Evolutionary conservation across 2,329 filamentous ascomycete species (phyloP).

Genomic region (Drechmeria coniospora): DNA sequence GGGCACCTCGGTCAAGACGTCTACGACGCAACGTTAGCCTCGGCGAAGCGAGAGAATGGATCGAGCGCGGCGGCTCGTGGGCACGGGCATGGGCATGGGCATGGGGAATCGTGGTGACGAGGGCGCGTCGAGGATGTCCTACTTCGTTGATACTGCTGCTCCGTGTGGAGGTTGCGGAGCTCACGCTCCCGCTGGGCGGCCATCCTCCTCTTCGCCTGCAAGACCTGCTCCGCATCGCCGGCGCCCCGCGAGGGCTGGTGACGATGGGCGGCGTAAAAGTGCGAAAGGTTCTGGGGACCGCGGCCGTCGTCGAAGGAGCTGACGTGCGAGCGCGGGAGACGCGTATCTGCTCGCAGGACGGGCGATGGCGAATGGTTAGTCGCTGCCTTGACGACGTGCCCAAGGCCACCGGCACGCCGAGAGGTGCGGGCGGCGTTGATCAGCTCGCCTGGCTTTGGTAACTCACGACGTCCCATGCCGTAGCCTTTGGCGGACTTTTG

Average conservation of each 20-base stretch:
- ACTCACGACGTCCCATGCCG: conserved; percentile 60
- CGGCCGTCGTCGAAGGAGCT: conserved; percentile 67
- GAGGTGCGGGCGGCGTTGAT: background rate
- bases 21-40: conserved; percentile 29
- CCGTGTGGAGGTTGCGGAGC: conserved; percentile 98
- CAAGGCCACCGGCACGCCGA: conserved; percentile 5
- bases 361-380: conserved; percentile 5
- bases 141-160: conserved; percentile 99
- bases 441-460: conserved; percentile 2
- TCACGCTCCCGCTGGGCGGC: conserved; percentile 97
- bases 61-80: conserved; percentile 1
- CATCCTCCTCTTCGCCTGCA: conserved; percentile 98
- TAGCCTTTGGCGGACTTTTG: conserved; percentile 95
- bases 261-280: conserved; percentile 86
- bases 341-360: conserved; percentile 43
- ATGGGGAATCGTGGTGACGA: conserved; percentile 3
- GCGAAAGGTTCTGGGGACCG: conserved; percentile 62
- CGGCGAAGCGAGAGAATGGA: conserved; percentile 8
- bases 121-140: conserved; percentile 52
- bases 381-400: conserved; percentile 3
- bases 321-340: conserved; percentile 65
- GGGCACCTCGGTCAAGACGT: conserved; percentile 31
- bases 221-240: conserved; percentile 91
- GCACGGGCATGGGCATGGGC: background rate
- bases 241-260: conserved; percentile 73